Percentiles rank a stretch among this genome's conserved stretches.
These are phyloP conservation scores for Fomitopsis betulina DNA, from an alignment of 1,284 basidiomycete genomes.

Conservation along the genomic window DNA sequence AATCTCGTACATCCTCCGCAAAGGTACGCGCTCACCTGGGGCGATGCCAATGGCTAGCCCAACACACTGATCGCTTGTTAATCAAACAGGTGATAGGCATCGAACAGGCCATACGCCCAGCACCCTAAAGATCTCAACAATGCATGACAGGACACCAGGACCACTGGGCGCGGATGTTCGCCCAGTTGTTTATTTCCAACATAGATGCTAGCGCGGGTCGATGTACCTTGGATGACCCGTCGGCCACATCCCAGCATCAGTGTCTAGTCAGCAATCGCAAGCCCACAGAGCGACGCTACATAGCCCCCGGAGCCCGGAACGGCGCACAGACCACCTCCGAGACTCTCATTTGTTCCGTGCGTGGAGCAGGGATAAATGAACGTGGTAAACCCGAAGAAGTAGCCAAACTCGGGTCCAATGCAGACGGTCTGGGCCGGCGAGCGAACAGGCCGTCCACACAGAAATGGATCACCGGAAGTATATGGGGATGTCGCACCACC, in stretches of 20 bases:
- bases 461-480: neutral
- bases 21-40: too few relatives aligned
- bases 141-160: neutral
- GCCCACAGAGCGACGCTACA: too few relatives aligned
- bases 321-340: neutral
- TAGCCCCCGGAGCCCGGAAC: neutral
- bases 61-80: too few relatives aligned
- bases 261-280: too few relatives aligned
- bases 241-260: too few relatives aligned
- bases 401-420: neutral
- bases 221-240: too few relatives aligned
- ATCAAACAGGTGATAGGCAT: too few relatives aligned
- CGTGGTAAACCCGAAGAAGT: neutral
- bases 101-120: too few relatives aligned
- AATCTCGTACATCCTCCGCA: too few relatives aligned
- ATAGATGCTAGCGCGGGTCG: too few relatives aligned
- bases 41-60: too few relatives aligned
- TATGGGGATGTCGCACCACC: neutral
- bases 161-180: neutral
- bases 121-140: too few relatives aligned
- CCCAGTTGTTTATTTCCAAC: neutral
- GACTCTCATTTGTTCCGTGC: neutral
- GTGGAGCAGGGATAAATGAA: neutral
- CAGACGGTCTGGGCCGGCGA: neutral
- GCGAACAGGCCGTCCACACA: neutral